Evolutionary conservation across 345 rosid genomes (phyloP), one percentile per base, ranked within the genome.

Genomic region (Eucalyptus regnans): DNA sequence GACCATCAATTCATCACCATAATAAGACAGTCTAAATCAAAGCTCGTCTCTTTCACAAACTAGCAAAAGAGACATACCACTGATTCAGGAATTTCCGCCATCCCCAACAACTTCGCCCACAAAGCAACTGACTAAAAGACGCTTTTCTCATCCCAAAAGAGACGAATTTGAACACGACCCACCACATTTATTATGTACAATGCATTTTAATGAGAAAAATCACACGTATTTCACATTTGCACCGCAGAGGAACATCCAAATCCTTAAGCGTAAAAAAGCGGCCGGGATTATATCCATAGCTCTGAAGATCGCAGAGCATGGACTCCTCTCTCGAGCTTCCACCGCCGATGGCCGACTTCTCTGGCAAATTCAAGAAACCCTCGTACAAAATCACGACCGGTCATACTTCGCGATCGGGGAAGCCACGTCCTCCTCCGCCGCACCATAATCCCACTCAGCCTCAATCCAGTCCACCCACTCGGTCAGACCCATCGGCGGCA

Each of bases 251-350:
- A 50, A 27, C 50, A 14, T 33, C 49, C 27, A 62, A 62, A 27
- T 62, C 33, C 6, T 62, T 27, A 29, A 62, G 33, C 3, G 71
- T 3, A 29, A 7, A 1, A 64, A 0, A 64, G 9, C 1, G 9
- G 76, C n/a, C 20, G 0, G 20, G 76, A n/a, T n/a, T n/a, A 29
- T 29, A n/a, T 64, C 37, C 76, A n/a, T 4, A 64, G 18, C n/a
- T 9, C 5, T 64, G 5, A 64, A 29, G 5, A n/a, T n/a, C 18
- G 5, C 76, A 2, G 76, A 14, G 6, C 76, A 64, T 64, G 20
- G 37, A 64, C 68, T 62, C 33, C 68, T 64, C 37, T n/a, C 0
- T 37, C 37, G 37, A 64, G 37, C 18, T 29, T 64, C 9, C 37
- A n/a, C 18, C 17, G 18, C 71, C 18, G 10, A 7, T 64, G 71